These are phyloP conservation scores for Henningerozyma blattae DNA, from an alignment of 805 yeast species.

Conservation along the genomic window DNA sequence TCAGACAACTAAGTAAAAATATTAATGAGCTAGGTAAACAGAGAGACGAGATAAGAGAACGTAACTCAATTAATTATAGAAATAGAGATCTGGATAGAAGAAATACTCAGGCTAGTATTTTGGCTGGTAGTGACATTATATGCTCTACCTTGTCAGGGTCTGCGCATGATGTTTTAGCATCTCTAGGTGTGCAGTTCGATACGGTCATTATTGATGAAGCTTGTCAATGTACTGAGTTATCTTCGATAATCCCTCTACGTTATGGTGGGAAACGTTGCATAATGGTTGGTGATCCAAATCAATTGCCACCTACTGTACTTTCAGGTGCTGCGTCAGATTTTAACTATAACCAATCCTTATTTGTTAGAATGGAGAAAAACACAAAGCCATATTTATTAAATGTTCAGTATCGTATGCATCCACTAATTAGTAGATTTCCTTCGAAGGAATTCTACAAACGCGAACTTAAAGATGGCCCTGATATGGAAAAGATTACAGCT, in stretches of 20 bases:
- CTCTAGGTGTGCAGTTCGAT: constrained; percentile 66
- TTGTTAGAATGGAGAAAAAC: constrained; percentile 81
- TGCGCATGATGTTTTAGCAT: constrained; percentile 76
- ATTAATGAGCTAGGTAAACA: constrained; percentile 61
- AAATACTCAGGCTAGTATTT: constrained; percentile 57
- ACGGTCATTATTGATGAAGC: constrained; percentile 95
- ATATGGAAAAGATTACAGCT: constrained; percentile 45
- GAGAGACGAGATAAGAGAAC: constrained; percentile 71
- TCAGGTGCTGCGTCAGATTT: constrained; percentile 75
- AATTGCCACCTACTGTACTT: constrained; percentile 90
- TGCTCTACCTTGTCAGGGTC: constrained; percentile 91
- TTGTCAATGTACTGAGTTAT: constrained; percentile 89
- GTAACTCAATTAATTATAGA: constrained; percentile 53
- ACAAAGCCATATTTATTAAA: constrained; percentile 56
- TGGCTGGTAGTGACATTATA: constrained; percentile 68
- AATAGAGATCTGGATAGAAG: constrained; percentile 70
- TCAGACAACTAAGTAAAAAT: constrained; percentile 44
- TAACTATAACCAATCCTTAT: constrained; percentile 81
- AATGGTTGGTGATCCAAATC: constrained; percentile 98
- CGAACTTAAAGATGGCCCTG: constrained; percentile 60
- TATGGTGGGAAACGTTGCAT: constrained; percentile 86
- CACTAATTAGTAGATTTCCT: constrained; percentile 48
- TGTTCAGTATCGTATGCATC: constrained; percentile 97
- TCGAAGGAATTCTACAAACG: constrained; percentile 39
- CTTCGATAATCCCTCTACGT: constrained; percentile 81